Percentiles rank a stretch among this genome's conserved stretches.
These are phyloP conservation scores for Xylaria sp. DNA, from an alignment of 2,329 filamentous ascomycete genomes.

Conservation along the genomic window DNA sequence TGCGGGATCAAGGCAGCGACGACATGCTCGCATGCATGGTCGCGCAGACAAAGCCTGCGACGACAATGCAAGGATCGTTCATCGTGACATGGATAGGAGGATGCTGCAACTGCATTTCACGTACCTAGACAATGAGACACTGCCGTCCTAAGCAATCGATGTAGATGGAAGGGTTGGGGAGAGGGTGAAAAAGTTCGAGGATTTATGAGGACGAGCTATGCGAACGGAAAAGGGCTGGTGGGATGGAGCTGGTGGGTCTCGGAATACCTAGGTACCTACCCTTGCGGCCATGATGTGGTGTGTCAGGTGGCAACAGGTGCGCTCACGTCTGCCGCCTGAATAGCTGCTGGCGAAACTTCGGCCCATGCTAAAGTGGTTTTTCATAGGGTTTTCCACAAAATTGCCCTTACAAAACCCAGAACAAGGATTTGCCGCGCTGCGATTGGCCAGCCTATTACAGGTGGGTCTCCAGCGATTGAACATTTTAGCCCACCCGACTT, in stretches of 20 bases:
- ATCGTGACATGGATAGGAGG: neutral
- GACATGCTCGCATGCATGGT: neutral
- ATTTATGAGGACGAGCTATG: slow-evolving; percentile 14
- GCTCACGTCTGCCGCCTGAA: neutral
- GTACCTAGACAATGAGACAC: slow-evolving; percentile 58
- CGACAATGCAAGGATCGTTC: neutral
- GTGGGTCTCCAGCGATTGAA: slow-evolving; percentile 16
- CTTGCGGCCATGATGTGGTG: neutral
- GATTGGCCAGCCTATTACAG: slow-evolving; percentile 12
- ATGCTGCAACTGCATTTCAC: slow-evolving; percentile 29
- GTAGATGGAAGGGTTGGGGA: slow-evolving; percentile 43
- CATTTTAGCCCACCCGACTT: slow-evolving; percentile 11
- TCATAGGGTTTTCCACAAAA: slow-evolving; percentile 26
- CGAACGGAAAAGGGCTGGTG: slow-evolving; percentile 17
- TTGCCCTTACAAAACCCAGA: slow-evolving; percentile 23
- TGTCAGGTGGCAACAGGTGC: slow-evolving; percentile 9
- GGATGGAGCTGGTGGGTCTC: slow-evolving; percentile 15
- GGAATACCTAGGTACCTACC: neutral
- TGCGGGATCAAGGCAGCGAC: neutral
- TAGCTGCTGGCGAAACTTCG: slow-evolving; percentile 19
- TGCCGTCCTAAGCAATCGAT: slow-evolving; percentile 59
- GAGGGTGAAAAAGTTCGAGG: slow-evolving; percentile 26
- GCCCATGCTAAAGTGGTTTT: neutral
- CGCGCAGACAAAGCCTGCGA: neutral
- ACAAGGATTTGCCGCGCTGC: neutral